These are phyloP conservation scores for Rhodamnia argentea DNA, from an alignment of 345 rosid species.

Conservation along the genomic window DNA sequence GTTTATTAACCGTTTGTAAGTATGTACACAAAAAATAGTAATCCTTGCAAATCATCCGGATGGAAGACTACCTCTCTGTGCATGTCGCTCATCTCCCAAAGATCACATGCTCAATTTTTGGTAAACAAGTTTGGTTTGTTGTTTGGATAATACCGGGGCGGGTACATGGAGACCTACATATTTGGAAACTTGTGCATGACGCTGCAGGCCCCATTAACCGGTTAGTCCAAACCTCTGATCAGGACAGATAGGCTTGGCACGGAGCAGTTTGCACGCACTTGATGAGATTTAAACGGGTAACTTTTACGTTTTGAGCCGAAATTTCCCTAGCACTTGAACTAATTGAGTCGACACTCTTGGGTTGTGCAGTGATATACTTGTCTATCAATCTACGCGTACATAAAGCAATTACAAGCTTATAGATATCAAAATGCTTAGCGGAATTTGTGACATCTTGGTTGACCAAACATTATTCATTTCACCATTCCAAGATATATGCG, in stretches of 20 bases:
- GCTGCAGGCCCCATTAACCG: not conserved
- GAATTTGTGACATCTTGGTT: not conserved
- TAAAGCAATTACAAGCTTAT: not conserved
- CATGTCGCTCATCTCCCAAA: not conserved
- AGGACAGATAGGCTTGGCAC: rapidly evolving
- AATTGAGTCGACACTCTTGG: not conserved
- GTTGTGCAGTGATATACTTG: too few species aligned
- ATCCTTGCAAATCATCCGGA: not conserved
- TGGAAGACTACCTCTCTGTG: not conserved
- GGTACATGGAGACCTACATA: not conserved
- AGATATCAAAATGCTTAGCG: not conserved
- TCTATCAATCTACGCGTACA: not conserved
- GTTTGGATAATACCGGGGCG: not conserved
- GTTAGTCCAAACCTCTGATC: not conserved
- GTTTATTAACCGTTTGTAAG: not conserved
- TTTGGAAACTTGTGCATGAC: not conserved
- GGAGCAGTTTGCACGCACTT: not conserved
- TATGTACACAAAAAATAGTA: not conserved
- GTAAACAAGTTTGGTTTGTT: not conserved
- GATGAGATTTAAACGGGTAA: not conserved
- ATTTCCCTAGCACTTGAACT: not conserved
- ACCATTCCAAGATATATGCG: not conserved
- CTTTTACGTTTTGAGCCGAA: not conserved
- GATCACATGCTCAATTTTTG: not conserved
- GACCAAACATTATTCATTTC: not conserved